These are phyloP conservation scores for Basipetospora chlamydospora DNA, from an alignment of 2,329 filamentous ascomycete species.

Conservation along the genomic window DNA sequence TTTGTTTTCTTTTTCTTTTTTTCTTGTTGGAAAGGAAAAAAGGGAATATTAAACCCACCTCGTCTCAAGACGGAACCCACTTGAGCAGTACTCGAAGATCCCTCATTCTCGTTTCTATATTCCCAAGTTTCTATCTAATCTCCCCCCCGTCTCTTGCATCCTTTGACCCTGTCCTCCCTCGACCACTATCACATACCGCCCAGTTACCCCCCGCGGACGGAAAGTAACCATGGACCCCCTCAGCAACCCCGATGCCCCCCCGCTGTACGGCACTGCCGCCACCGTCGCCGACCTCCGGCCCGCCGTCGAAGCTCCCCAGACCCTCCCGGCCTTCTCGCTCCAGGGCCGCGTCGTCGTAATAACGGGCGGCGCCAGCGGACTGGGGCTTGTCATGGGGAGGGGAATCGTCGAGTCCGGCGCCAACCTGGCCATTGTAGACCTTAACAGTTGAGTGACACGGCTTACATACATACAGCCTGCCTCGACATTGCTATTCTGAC, in stretches of 20 bases:
- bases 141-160: background rate
- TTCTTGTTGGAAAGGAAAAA: too few relatives aligned
- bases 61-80: too few relatives aligned
- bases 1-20: too few relatives aligned
- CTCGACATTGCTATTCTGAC: too few relatives aligned
- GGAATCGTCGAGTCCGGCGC: conserved; percentile 79
- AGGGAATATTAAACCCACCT: too few relatives aligned
- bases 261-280: background rate
- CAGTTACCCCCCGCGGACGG: background rate
- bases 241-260: background rate
- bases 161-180: background rate
- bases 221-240: background rate
- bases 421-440: conserved; percentile 80
- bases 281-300: background rate
- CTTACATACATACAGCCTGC: too few relatives aligned
- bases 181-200: background rate
- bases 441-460: conserved; percentile 46
- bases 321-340: conserved; percentile 72
- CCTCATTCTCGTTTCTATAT: too few relatives aligned
- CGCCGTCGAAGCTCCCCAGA: conserved; percentile 31
- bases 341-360: conserved; percentile 82
- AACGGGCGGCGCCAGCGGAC: conserved; percentile 74
- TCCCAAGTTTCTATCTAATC: background rate
- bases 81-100: too few relatives aligned
- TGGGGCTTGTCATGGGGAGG: conserved; percentile 78